Base-by-base conservation (phyloP, 2,329 filamentous ascomycete genomes). In the Neurospora crassa region DNA sequence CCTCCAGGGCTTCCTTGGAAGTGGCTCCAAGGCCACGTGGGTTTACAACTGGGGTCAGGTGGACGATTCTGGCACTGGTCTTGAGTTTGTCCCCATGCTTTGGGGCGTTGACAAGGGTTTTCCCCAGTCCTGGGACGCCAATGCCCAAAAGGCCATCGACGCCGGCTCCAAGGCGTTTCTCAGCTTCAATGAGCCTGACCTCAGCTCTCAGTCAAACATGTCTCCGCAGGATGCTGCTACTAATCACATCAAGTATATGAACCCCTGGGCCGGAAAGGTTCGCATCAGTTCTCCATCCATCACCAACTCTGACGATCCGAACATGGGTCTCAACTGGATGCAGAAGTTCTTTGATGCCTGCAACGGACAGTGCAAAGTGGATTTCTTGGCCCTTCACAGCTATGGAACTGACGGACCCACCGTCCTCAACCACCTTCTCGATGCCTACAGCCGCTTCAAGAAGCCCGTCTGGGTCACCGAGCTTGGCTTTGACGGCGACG, bases 121-220 rank as follows among this genome's bases (percentile, higher is more conserved):
- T 83, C 83, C 71, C 16, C 7, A 34, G 70, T 75, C 77, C 76
- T 92, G 90, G 89, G 75, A 77, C 41, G 67, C 72, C 16, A 84
- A 85, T 73, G 88, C 85, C 67, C 78, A 84, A 70, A 78, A 79
- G 18, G 87, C 87, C 73, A 85, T 91, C 73, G 75, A 79, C 69
- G 78, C 78, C 14, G 90, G 90, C 71, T 81, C 85, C 74, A 86
- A 83, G 73, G 83, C 85, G 76, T 79, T 92, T 70, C 84, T 92
- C 77, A 84, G 85, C 79, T 92, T 91, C 86, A 93, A 93, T 84
- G 90, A 93, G 84, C 89, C 89, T 67, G 91, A 93, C 79, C 84
- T 85, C 73, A 75, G 75, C 14, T 78, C 78, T n/a, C 90, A 92
- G 81, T 82, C 88, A 76, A 87, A 90, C 82, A 78, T 91, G 78